Conservation (phyloP, 2,329 filamentous ascomycete species). For the Cercospora sp. region DNA sequence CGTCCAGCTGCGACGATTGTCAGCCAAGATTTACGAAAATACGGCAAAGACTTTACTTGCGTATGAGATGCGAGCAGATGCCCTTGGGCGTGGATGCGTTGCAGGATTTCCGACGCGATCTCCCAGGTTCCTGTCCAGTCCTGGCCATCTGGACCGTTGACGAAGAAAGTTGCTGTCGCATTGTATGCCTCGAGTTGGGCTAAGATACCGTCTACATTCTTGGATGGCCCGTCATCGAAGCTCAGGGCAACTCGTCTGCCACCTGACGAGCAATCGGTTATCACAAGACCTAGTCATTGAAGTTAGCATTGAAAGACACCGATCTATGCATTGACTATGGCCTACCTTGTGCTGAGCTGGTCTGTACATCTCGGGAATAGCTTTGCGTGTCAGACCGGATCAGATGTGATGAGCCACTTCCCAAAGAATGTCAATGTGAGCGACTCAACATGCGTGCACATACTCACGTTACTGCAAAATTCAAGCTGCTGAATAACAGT, state of each 20-base stretch:
- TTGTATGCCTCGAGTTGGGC: not conserved
- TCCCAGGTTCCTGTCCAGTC: not conserved
- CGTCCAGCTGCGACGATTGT: not conserved
- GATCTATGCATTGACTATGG: not conserved
- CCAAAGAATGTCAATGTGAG: not conserved
- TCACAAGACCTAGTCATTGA: not conserved
- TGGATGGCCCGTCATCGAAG: not conserved
- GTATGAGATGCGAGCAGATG: not conserved
- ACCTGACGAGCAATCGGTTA: not conserved
- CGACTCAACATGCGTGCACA: not conserved
- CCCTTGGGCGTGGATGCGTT: not conserved
- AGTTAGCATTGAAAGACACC: not conserved
- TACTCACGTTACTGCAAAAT: not conserved
- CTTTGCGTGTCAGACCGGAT: not conserved
- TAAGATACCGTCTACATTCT: not conserved
- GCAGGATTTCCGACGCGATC: not conserved
- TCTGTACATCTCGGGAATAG: not conserved
- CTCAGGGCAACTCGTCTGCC: not conserved
- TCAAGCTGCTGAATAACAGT: not conserved
- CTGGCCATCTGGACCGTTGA: not conserved
- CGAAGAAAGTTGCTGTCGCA: not conserved
- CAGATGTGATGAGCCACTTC: not conserved
- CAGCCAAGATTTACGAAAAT: not conserved
- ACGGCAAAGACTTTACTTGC: not conserved
- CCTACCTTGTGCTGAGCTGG: not conserved